Percentiles rank a stretch among this genome's conserved stretches.
Evolutionary conservation across 2,329 filamentous ascomycete genomes (phyloP).

Genomic region (Hymenoscyphus fraxineus): DNA sequence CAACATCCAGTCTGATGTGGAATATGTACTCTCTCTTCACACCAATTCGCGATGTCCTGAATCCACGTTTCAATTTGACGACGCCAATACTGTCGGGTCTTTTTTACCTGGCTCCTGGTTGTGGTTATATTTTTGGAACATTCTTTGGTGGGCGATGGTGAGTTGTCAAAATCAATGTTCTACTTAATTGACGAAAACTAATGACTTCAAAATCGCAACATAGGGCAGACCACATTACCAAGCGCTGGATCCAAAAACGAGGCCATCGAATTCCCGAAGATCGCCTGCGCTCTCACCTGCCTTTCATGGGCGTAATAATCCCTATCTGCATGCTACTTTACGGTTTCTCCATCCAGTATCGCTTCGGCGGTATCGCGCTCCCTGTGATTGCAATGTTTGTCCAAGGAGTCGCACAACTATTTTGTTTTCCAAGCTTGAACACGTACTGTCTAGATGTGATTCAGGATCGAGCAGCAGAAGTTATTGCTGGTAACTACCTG

Average conservation of each 20-base stretch:
- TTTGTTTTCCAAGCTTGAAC: conserved; percentile 72
- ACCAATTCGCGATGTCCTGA: too few species aligned
- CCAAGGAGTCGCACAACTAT: conserved; percentile 69
- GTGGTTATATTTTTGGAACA: conserved; percentile 65
- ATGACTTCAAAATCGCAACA: too few species aligned
- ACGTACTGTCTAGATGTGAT: conserved; percentile 70
- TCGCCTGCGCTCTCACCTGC: conserved; percentile 55
- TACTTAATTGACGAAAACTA: too few species aligned
- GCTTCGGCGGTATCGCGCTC: conserved; percentile 50
- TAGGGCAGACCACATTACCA: conserved; percentile 59
- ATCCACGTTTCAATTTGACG: too few species aligned
- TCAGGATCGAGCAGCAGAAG: conserved; percentile 65
- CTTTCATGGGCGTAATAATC: conserved; percentile 54
- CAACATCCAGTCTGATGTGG: too few species aligned
- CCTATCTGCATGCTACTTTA: conserved; percentile 65
- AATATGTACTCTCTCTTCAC: too few species aligned
- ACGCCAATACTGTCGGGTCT: conserved; percentile 35
- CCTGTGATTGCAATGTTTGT: conserved; percentile 71
- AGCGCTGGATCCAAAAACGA: conserved; percentile 58
- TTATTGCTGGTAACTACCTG: conserved; percentile 78
- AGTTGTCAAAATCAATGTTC: too few species aligned
- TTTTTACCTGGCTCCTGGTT: conserved; percentile 71
- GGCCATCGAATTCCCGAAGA: conserved; percentile 65
- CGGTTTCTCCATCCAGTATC: conserved; percentile 55
- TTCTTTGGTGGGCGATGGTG: conserved; percentile 64